Conservation (phyloP, 306 rosid species). For the Calophaca sinica region DNA sequence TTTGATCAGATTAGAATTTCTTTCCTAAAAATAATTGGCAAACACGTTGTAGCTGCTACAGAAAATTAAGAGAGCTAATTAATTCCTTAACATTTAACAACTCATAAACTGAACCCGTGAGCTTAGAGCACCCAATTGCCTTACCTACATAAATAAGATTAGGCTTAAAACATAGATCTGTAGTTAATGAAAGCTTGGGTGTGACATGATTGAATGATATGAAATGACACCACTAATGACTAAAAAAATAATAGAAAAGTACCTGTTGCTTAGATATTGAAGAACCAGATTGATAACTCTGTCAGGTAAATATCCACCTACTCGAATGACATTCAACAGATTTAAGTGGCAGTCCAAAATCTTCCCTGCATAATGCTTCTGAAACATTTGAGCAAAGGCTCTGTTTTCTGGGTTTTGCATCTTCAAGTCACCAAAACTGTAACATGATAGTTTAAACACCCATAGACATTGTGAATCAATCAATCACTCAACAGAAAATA, state of each 20-base stretch:
- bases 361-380: constrained; percentile 79
- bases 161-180: neutral
- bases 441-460: constrained; percentile 29
- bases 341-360: constrained; percentile 84
- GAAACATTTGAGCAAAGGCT: constrained; percentile 89
- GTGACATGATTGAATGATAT: constrained; percentile 10
- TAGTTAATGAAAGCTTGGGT: neutral
- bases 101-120: neutral
- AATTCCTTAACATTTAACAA: constrained; percentile 19
- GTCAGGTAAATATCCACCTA: constrained; percentile 92
- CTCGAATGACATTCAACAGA: constrained; percentile 59
- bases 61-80: constrained; percentile 11
- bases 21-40: neutral
- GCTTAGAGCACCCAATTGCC: neutral
- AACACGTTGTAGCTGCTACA: neutral
- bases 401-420: constrained; percentile 75
- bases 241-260: neutral
- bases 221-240: constrained; percentile 7
- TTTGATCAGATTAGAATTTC: neutral
- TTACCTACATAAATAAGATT: neutral
- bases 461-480: constrained; percentile 11
- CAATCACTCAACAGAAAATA: neutral
- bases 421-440: constrained; percentile 88
- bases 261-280: constrained; percentile 95
- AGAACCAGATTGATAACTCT: constrained; percentile 90